Conservation (phyloP, 805 yeast species). For the Teunomyces barrocoloradensis region DNA sequence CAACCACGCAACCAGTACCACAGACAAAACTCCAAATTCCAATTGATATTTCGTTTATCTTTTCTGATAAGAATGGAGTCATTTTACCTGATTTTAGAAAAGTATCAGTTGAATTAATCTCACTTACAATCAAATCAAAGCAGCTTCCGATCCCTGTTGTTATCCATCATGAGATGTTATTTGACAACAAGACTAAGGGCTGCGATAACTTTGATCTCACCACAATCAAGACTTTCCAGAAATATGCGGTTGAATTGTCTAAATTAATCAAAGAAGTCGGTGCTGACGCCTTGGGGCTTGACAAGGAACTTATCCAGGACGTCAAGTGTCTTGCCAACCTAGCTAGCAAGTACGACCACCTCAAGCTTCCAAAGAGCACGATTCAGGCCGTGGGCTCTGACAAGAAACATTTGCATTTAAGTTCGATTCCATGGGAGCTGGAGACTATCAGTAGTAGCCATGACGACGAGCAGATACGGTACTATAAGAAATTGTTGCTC, state of each 20-base stretch:
- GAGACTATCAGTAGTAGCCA: conserved; percentile 8
- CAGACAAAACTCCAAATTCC: conserved; percentile 27
- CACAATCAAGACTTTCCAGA: conserved; percentile 32
- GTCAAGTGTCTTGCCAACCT: conserved; percentile 32
- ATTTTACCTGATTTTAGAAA: conserved; percentile 25
- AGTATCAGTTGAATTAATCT: conserved; percentile 29
- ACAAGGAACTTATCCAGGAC: conserved; percentile 26
- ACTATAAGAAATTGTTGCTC: conserved; percentile 20
- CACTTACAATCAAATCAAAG: conserved; percentile 30
- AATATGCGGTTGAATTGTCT: conserved; percentile 27
- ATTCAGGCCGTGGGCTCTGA: conserved; percentile 11
- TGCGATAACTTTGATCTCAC: conserved; percentile 30
- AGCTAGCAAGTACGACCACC: conserved; percentile 24
- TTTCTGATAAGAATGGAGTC: conserved; percentile 15
- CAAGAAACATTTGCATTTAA: conserved; percentile 5
- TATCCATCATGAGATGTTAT: conserved; percentile 33
- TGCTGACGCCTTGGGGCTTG: conserved; percentile 22
- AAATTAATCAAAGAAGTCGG: conserved; percentile 23
- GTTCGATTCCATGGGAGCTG: conserved; percentile 20
- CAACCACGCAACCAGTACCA: conserved; percentile 6
- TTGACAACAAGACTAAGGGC: conserved; percentile 25
- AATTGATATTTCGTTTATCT: conserved; percentile 25
- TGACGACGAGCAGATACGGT: conserved; percentile 15
- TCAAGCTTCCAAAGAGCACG: conserved; percentile 19
- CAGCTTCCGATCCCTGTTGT: conserved; percentile 34